Base-by-base conservation (phyloP, 2,329 filamentous ascomycete genomes). In the Hirsutella thompsonii region DNA sequence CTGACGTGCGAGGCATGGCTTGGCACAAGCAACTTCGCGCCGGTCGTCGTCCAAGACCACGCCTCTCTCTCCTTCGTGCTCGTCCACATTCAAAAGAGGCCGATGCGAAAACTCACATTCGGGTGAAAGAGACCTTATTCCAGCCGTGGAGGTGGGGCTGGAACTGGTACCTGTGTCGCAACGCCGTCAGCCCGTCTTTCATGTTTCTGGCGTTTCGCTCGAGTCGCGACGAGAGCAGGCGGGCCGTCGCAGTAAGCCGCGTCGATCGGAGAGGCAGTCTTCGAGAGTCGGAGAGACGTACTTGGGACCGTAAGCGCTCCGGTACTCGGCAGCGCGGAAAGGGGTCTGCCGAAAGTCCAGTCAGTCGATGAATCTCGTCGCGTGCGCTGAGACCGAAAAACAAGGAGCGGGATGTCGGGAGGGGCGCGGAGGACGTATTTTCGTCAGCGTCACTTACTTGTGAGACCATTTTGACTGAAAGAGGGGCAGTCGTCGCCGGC, bases 221-320 rank as follows among this genome's bases (percentile, higher is more conserved):
- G 23, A 6, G 23, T 5, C 5, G 13, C 5, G 26, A 2, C 5
- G 10, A 6, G 39, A n/a, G 13, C 13, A 3, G 10, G 4, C 18
- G 8, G 19, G 13, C 19, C 23, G 4, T 20, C 16, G 10, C 18
- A 8, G 19, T 5, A 1, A 9, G 16, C 19, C 9, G 16, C 20
- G n/a, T 20, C 4, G 20, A 18, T 14, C 16, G 30, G 5, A 16
- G 19, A 20, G 10, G 23, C 18, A 21, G n/a, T 26, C 20, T 30
- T 29, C 46, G 23, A 26, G 11, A n/a, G n/a, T n/a, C n/a, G n/a
- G 23, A 11, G 23, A 26, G 11, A 58, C 59, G 63, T 74, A 81
- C 78, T 79, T 81, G 40, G 78, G 78, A 57, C 75, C 77, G 58
- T 76, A 79, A 50, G 69, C 65, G 64, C 74, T 80, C 64, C 70